These are phyloP conservation scores for Blastocystis sp. DNA, from an alignment of 352 stramenopile genomes.

Conservation along the genomic window DNA sequence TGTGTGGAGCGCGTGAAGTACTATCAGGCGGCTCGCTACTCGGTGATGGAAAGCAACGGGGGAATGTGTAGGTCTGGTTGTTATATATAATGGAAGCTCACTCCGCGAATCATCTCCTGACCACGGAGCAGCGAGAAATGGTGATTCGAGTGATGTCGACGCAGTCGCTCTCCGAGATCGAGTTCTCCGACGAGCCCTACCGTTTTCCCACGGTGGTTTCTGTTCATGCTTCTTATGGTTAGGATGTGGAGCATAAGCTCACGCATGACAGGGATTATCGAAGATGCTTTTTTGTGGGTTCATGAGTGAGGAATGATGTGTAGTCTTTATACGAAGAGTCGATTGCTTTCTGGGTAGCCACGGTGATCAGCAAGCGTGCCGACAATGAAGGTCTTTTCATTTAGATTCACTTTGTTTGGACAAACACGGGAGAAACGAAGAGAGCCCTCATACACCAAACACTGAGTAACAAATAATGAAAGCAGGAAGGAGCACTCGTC, in stretches of 20 bases:
- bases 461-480: not conserved
- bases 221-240: not conserved
- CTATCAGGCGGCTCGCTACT: not conserved
- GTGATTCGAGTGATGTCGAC: not conserved
- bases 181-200: slow-evolving; percentile 1
- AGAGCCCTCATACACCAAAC: not conserved
- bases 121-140: not conserved
- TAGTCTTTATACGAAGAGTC: slow-evolving; percentile 14
- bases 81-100: not conserved
- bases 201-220: not conserved
- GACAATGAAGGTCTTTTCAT: not conserved
- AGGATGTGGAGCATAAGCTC: slow-evolving; percentile 19
- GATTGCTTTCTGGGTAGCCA: not conserved
- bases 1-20: not conserved
- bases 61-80: not conserved
- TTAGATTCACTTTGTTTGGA: not conserved
- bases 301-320: not conserved
- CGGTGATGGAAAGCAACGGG: not conserved
- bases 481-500: not conserved
- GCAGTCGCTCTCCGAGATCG: not conserved
- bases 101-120: not conserved
- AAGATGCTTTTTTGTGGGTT: slow-evolving; percentile 3
- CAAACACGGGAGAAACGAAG: slow-evolving; percentile 2
- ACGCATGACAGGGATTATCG: slow-evolving; percentile 27
- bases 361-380: not conserved